Conservation (phyloP, 2,329 filamentous ascomycete species). For the Neopestalotiopsis rosae region DNA sequence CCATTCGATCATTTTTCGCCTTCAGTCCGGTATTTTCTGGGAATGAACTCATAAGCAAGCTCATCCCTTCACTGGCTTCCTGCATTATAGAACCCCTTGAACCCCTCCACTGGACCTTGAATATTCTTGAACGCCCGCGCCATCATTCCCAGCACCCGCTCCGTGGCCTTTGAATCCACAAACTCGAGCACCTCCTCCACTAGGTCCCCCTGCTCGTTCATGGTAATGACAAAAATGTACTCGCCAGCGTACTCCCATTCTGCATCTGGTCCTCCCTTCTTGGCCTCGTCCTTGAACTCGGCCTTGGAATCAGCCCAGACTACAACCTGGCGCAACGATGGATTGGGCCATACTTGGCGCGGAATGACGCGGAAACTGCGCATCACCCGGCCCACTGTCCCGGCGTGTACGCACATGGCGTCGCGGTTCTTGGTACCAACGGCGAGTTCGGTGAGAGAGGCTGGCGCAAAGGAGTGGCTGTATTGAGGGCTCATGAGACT, state of each 20-base stretch:
- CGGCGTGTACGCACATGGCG: not conserved
- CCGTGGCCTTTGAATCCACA: conserved; percentile 35
- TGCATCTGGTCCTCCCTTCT: conserved; percentile 23
- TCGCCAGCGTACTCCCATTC: conserved; percentile 37
- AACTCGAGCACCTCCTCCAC: conserved; percentile 37
- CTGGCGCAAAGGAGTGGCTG: not conserved
- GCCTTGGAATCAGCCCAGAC: conserved; percentile 33
- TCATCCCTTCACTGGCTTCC: not conserved
- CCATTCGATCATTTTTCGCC: too few relatives aligned
- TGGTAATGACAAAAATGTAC: conserved; percentile 38
- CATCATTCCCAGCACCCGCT: conserved; percentile 14
- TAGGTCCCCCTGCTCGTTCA: conserved; percentile 33
- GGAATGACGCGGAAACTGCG: conserved; percentile 26
- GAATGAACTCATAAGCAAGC: not conserved
- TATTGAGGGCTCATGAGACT: not conserved
- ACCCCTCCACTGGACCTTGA: conserved; percentile 5
- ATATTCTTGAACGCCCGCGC: conserved; percentile 11
- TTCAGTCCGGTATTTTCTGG: too few relatives aligned
- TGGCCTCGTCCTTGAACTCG: conserved; percentile 32
- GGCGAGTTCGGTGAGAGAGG: not conserved
- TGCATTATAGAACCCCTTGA: not conserved
- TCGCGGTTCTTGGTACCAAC: not conserved
- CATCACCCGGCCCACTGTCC: conserved; percentile 19
- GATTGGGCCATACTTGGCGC: conserved; percentile 26
- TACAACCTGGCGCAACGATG: conserved; percentile 30